Conservation (phyloP, 2,329 filamentous ascomycete species). For the Colletotrichum orchidophilum region DNA sequence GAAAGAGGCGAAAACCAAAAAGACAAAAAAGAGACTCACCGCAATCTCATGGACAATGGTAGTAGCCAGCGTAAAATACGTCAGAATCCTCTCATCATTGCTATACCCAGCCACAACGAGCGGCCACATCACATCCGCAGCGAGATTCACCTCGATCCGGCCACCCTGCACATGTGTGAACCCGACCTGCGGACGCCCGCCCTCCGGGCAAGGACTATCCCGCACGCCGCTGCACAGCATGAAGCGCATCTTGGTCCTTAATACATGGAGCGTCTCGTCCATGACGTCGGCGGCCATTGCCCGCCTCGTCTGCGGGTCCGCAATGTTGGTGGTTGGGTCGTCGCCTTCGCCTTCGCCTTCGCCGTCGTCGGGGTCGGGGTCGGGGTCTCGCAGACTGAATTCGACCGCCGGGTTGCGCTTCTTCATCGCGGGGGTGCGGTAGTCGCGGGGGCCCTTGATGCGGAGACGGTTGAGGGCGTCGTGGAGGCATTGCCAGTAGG, state of each 20-base stretch:
- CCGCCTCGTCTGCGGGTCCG: no score
- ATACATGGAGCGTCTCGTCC: neutral
- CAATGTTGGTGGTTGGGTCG: no score
- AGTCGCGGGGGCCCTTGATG: constrained; percentile 30
- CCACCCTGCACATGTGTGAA: neutral
- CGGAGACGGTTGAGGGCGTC: constrained; percentile 39
- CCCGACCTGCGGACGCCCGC: neutral
- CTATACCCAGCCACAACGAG: neutral
- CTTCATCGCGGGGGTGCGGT: constrained; percentile 1
- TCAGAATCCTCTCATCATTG: neutral
- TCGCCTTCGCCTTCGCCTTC: no score
- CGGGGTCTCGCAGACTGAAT: neutral
- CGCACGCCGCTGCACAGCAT: neutral
- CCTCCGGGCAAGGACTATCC: neutral
- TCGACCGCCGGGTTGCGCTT: neutral
- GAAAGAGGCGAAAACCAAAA: neutral
- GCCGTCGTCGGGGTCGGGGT: neutral
- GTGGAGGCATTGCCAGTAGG: constrained; percentile 36
- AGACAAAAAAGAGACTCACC: neutral
- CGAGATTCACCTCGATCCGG: neutral
- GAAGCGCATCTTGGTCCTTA: neutral
- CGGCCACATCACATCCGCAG: neutral
- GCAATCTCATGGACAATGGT: constrained; percentile 1
- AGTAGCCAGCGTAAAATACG: neutral
- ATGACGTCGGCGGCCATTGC: no score